Evolutionary conservation across 2,329 filamentous ascomycete genomes (phyloP).

Genomic region (Epicoccum sorghinum): DNA sequence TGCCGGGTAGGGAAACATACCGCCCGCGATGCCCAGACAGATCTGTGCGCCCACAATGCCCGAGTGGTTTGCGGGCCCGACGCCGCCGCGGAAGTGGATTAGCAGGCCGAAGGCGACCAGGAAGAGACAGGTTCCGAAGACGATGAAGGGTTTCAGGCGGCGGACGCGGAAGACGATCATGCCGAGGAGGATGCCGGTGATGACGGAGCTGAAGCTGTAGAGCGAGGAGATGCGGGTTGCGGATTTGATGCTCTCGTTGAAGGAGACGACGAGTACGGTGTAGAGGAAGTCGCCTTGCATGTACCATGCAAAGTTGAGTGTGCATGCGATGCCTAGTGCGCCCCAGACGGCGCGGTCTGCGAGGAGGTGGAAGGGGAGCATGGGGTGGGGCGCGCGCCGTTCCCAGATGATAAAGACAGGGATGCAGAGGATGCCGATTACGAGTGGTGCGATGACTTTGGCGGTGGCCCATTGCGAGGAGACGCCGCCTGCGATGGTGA

Average conservation of each 20-base stretch:
- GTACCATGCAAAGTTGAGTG: constrained; percentile 54
- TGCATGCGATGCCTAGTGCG: constrained; percentile 62
- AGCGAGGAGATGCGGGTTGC: constrained; percentile 66
- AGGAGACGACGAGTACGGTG: constrained; percentile 66
- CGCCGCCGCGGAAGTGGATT: constrained; percentile 66
- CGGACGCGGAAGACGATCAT: constrained; percentile 62
- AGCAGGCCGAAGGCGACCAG: constrained; percentile 70
- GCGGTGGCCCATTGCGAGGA: constrained; percentile 58
- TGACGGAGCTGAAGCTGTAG: constrained; percentile 64
- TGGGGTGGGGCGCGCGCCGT: constrained; percentile 55
- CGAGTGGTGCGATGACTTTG: constrained; percentile 58
- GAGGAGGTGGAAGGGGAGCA: constrained; percentile 66
- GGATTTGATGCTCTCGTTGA: constrained; percentile 62
- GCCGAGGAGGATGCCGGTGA: constrained; percentile 63
- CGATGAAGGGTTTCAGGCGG: constrained; percentile 67
- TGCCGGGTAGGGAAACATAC: constrained; percentile 63
- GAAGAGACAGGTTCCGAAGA: constrained; percentile 65
- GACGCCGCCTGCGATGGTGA: constrained; percentile 62
- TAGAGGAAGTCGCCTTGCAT: constrained; percentile 70
- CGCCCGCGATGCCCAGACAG: constrained; percentile 67
- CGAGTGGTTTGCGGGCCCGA: constrained; percentile 51
- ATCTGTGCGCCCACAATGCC: constrained; percentile 69
- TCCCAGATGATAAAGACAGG: constrained; percentile 63
- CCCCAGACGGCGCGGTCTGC: constrained; percentile 70
- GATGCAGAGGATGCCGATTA: constrained; percentile 58